Evolutionary conservation across 768 basidiomycete species (phyloP).

Genomic region (Suillus placidus): DNA sequence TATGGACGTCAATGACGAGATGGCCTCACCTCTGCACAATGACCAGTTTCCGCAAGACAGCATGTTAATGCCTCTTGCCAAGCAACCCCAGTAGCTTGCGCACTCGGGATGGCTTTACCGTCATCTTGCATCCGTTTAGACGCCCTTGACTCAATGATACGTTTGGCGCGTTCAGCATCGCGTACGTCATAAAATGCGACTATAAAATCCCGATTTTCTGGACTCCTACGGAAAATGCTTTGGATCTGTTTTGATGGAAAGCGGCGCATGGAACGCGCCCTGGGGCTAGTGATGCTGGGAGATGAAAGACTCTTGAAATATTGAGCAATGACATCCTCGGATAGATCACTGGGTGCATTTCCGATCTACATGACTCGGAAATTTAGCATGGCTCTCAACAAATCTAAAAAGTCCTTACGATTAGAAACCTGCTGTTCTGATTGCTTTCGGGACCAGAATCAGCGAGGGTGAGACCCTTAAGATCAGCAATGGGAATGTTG

Average conservation of each 20-base stretch:
- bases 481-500: constrained; percentile 21
- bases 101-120: constrained; percentile 15
- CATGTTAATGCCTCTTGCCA: constrained; percentile 40
- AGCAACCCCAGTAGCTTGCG: constrained; percentile 6
- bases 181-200: constrained; percentile 66
- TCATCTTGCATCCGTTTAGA: constrained; percentile 11
- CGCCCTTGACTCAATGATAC: constrained; percentile 36
- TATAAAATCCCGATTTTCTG: constrained; percentile 53
- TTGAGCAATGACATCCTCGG: constrained; percentile 33
- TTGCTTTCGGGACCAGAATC: constrained; percentile 22
- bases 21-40: constrained; percentile 46
- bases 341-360: constrained; percentile 39
- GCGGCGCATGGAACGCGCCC: neutral
- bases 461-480: constrained; percentile 25
- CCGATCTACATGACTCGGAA: constrained; percentile 35
- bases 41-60: constrained; percentile 47
- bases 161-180: constrained; percentile 51
- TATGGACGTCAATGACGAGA: constrained; percentile 8
- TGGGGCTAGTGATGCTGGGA: constrained; percentile 14
- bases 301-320: constrained; percentile 33
- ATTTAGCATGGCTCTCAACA: constrained; percentile 15
- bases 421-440: constrained; percentile 35
- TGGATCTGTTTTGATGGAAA: constrained; percentile 43
- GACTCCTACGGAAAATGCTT: constrained; percentile 57
- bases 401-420: constrained; percentile 21